Percentiles rank a stretch among this genome's conserved stretches.
phyloP scores from a whole-genome alignment of 495 filamentous ascomycete genomes.

The Daldinia loculata region DNA sequence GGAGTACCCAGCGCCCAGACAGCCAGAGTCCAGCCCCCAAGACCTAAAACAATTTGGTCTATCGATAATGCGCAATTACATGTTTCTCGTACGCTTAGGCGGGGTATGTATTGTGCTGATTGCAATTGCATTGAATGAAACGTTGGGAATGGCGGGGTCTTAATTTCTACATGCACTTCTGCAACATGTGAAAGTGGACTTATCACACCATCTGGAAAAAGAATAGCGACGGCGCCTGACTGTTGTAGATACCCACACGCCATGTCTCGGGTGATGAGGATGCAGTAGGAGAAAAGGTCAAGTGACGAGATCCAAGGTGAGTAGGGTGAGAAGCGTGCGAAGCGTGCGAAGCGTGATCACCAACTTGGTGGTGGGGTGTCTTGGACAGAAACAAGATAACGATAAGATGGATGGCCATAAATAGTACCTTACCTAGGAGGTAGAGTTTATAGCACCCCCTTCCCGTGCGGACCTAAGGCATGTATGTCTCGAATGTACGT shows the following conservation, averaged over 20 bases:
- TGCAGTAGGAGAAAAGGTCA: conserved; percentile 26
- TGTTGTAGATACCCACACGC: conserved; percentile 22
- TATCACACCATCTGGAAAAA: conserved; percentile 12
- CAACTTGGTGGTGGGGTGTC: conserved; percentile 29
- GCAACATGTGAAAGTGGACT: conserved; percentile 35
- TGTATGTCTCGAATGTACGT: conserved; percentile 23
- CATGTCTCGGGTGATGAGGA: conserved; percentile 32
- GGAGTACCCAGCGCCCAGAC: neutral
- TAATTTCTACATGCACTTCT: neutral
- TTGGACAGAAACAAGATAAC: conserved; percentile 34
- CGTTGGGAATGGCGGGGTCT: conserved; percentile 27
- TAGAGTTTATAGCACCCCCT: neutral
- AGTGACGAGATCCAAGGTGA: conserved; percentile 29
- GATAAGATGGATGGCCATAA: conserved; percentile 36
- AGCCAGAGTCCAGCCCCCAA: neutral
- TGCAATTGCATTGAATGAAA: conserved; percentile 9
- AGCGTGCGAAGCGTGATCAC: conserved; percentile 32
- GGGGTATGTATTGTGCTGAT: conserved; percentile 27
- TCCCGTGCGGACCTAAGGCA: neutral
- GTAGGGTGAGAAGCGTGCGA: conserved; percentile 6
- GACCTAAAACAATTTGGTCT: neutral
- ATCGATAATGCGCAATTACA: conserved; percentile 36
- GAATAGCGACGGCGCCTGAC: conserved; percentile 30
- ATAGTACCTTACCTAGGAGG: too few species aligned
- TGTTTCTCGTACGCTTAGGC: conserved; percentile 13